These are phyloP conservation scores for Mariannaea sp. DNA, from an alignment of 2,329 filamentous ascomycete species.

Conservation along the genomic window DNA sequence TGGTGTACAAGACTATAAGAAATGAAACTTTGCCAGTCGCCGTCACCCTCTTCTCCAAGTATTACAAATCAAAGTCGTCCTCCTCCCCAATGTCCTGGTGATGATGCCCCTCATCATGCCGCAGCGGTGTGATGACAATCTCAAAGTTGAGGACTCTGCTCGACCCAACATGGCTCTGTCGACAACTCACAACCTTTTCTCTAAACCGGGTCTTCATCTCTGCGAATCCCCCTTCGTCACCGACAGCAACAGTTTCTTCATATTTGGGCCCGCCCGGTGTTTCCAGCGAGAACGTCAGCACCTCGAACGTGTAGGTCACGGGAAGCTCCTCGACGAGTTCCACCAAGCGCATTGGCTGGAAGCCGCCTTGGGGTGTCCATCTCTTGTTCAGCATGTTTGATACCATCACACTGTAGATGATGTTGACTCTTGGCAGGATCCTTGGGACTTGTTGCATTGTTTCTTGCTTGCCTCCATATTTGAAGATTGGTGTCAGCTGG, in stretches of 20 bases:
- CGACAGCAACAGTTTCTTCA: neutral
- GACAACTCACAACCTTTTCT: neutral
- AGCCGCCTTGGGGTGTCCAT: constrained; percentile 1
- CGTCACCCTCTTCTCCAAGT: no score
- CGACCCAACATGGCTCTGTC: neutral
- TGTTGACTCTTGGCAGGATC: neutral
- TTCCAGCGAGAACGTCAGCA: neutral
- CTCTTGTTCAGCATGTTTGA: neutral
- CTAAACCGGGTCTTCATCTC: neutral
- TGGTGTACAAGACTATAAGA: no score
- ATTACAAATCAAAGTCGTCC: neutral
- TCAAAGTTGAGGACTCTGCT: constrained; percentile 3
- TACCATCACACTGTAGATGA: constrained; percentile 5
- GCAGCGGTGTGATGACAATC: constrained; percentile 3
- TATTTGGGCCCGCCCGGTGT: neutral
- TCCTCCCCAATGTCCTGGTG: neutral
- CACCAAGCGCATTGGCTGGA: neutral
- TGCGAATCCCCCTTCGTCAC: neutral
- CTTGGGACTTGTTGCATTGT: neutral
- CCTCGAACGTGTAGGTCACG: neutral
- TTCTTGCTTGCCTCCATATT: neutral
- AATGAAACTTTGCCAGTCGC: no score
- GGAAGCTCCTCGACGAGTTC: neutral
- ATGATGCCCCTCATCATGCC: neutral
- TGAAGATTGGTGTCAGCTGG: no score